Evolutionary conservation across 2,329 filamentous ascomycete species (phyloP).

Genomic region (Diaporthe caulivora): DNA sequence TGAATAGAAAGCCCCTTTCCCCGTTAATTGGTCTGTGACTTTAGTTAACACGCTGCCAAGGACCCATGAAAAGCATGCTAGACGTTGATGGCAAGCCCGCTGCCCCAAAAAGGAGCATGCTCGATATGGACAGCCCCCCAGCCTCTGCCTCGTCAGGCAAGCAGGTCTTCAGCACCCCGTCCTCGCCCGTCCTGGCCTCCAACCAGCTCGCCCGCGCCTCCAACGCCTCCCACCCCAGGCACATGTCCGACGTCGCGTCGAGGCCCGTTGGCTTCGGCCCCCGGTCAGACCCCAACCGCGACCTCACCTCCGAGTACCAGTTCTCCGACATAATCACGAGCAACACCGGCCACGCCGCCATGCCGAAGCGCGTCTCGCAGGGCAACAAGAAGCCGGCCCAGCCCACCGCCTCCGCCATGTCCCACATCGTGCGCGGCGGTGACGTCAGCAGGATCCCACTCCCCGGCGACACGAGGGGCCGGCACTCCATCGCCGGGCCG

Average conservation of each 20-base stretch:
- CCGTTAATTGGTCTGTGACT: neutral
- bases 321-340: slow-evolving; percentile 70
- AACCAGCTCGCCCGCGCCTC: slow-evolving; percentile 48
- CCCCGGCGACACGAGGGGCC: slow-evolving; percentile 57
- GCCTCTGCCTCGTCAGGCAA: slow-evolving; percentile 56
- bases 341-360: slow-evolving; percentile 57
- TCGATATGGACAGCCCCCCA: slow-evolving; percentile 65
- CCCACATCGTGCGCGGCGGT: slow-evolving; percentile 65
- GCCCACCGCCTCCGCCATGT: slow-evolving; percentile 54
- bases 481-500: slow-evolving; percentile 53
- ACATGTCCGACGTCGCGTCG: slow-evolving; percentile 66
- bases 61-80: slow-evolving; percentile 57
- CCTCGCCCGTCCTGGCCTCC: slow-evolving; percentile 58
- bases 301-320: slow-evolving; percentile 69
- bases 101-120: slow-evolving; percentile 73
- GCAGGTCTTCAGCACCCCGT: slow-evolving; percentile 61
- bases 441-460: slow-evolving; percentile 65
- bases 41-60: slow-evolving; percentile 7
- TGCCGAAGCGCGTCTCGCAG: slow-evolving; percentile 66
- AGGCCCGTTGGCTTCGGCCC: slow-evolving; percentile 63
- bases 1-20: slow-evolving; percentile 51
- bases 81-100: slow-evolving; percentile 50
- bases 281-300: slow-evolving; percentile 49
- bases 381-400: slow-evolving; percentile 53
- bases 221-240: slow-evolving; percentile 58